Conservation (phyloP, 768 basidiomycete genomes). For the Kwoniella dendrophila region DNA sequence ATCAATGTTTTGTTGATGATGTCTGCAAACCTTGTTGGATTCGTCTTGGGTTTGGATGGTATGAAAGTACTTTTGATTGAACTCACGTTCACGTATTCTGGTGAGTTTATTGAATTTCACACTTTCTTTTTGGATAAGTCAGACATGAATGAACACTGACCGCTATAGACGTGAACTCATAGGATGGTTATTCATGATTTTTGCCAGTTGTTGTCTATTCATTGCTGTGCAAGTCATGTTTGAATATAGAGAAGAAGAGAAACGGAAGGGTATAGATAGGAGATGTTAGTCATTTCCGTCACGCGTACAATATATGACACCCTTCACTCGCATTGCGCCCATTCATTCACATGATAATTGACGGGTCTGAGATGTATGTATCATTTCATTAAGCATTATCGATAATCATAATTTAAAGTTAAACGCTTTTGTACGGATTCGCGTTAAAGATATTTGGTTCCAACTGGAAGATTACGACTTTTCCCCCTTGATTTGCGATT, state of each 20-base stretch:
- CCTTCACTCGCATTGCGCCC: too few relatives aligned
- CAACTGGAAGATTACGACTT: too few relatives aligned
- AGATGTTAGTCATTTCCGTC: conserved; percentile 55
- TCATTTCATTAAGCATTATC: not conserved
- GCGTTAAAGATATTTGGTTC: not conserved
- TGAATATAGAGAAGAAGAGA: conserved; percentile 85
- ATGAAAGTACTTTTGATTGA: conserved; percentile 67
- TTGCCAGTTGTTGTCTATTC: conserved; percentile 70
- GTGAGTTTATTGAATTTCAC: conserved; percentile 57
- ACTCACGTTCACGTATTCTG: conserved; percentile 68
- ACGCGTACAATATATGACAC: too few relatives aligned
- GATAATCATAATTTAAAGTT: not conserved
- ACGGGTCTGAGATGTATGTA: too few relatives aligned
- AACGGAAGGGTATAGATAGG: conserved; percentile 64
- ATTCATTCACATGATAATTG: too few relatives aligned
- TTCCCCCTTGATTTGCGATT: too few relatives aligned
- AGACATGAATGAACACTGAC: not conserved
- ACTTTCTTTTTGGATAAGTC: not conserved
- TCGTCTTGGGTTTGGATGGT: conserved; percentile 86
- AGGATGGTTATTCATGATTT: conserved; percentile 70
- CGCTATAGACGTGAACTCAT: conserved; percentile 1
- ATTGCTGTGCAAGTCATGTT: conserved; percentile 90
- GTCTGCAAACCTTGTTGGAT: conserved; percentile 89
- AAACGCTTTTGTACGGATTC: too few relatives aligned
- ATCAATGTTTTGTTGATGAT: conserved; percentile 86